Base-by-base conservation (phyloP, 2,329 filamentous ascomycete genomes). In the Colletotrichum chlorophyti region DNA sequence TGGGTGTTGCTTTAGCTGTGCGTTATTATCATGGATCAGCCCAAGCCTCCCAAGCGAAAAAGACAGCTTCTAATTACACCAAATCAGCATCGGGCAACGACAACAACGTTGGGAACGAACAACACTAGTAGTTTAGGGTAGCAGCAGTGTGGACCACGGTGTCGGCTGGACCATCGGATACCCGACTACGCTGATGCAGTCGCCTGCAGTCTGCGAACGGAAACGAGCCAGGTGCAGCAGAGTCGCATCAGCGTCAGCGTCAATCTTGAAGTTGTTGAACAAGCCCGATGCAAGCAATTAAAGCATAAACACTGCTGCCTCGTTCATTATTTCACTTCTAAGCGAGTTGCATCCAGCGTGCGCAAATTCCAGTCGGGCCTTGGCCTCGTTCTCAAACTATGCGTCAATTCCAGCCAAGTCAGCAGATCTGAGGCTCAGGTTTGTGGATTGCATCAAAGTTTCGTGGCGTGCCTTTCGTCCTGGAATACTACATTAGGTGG, bases 231-330 rank as follows among this genome's bases (percentile, higher is more conserved):
- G 11, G 34, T 59, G 55, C 55, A 55, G 43, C 34, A 35, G 17
- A 31, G 37, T 26, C n/a, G n/a, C 40, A 53, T 38, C 49, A 27
- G 27, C 27, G 7, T 12, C 27, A 31, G 27, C 27, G 12, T 7
- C 27, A 31, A 31, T 12, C 7, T 31, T 7, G 27, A 31, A 31
- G 12, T 7, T 31, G 12, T 12, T 31, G 24, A 9, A 49, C 41
- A 40, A 55, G 43, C 38, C n/a, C 49, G 55, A 55, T 26, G 55
- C 55, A 55, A 49, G 55, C 51, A 55, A 55, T 55, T n/a, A n/a
- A n/a, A n/a, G n/a, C n/a, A n/a, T n/a, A n/a, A n/a, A n/a, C n/a
- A n/a, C n/a, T n/a, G n/a, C n/a, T n/a, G n/a, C n/a, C n/a, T n/a
- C n/a, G n/a, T n/a, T n/a, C n/a, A n/a, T n/a, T n/a, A n/a, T n/a